phyloP scores from a whole-genome alignment of 2,329 filamentous ascomycete genomes.

The Diplodia seriata region DNA sequence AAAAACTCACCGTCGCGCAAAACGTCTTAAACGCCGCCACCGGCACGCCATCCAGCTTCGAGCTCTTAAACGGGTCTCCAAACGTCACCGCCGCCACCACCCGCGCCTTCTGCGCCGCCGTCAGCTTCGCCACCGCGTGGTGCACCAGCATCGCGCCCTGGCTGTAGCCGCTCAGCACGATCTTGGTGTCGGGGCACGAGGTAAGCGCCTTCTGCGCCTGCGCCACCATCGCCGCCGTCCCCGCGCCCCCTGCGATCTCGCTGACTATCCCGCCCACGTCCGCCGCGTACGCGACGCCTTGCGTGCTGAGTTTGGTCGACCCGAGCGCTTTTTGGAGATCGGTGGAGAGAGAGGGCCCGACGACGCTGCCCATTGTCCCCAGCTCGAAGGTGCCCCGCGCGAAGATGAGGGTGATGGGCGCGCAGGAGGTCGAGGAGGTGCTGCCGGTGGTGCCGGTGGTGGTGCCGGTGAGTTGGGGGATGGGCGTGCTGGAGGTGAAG shows the following conservation, averaged over 20 bases:
- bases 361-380: slow-evolving; percentile 59
- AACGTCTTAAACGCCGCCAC: slow-evolving; percentile 24
- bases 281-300: slow-evolving; percentile 64
- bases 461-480: slow-evolving; percentile 30
- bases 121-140: slow-evolving; percentile 12
- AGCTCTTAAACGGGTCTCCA: slow-evolving; percentile 44
- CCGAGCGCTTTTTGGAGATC: slow-evolving; percentile 54
- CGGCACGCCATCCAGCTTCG: slow-evolving; percentile 6
- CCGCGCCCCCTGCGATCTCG: slow-evolving; percentile 18
- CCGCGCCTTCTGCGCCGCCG: neutral
- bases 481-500: neutral
- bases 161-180: slow-evolving; percentile 57
- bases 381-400: slow-evolving; percentile 63
- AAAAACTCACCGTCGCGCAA: slow-evolving; percentile 26
- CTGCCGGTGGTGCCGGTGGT: slow-evolving; percentile 39
- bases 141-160: slow-evolving; percentile 47
- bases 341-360: slow-evolving; percentile 60
- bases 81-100: slow-evolving; percentile 44
- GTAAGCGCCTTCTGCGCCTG: slow-evolving; percentile 43
- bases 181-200: slow-evolving; percentile 55
- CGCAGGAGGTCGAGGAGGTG: slow-evolving; percentile 29
- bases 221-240: slow-evolving; percentile 53
- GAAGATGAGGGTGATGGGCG: slow-evolving; percentile 59
- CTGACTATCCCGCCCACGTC: slow-evolving; percentile 41
- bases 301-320: slow-evolving; percentile 53